These are phyloP conservation scores for Trametes cingulata DNA, from an alignment of 768 basidiomycete genomes.

Conservation along the genomic window DNA sequence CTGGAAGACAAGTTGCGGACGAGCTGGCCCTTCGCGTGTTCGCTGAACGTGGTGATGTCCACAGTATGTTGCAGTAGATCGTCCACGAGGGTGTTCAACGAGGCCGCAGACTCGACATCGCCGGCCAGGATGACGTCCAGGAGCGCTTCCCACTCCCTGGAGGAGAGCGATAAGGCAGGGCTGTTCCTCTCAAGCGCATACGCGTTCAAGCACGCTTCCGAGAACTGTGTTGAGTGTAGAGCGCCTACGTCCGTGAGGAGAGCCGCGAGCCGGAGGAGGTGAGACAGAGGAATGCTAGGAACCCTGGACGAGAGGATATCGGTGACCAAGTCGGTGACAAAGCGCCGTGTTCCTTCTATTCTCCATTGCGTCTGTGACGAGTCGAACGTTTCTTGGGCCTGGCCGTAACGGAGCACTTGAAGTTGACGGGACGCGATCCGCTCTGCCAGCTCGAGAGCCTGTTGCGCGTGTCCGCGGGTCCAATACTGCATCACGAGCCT, in stretches of 20 bases:
- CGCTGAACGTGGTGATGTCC: slow-evolving; percentile 21
- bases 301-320: background rate
- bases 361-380: slow-evolving; percentile 15
- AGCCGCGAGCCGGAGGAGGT: slow-evolving; percentile 15
- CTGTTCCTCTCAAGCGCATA: slow-evolving; percentile 44
- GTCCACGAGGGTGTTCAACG: slow-evolving; percentile 8
- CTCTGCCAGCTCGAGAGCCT: slow-evolving; percentile 31
- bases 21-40: slow-evolving; percentile 15
- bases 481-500: slow-evolving; percentile 26
- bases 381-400: slow-evolving; percentile 9
- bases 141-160: slow-evolving; percentile 49
- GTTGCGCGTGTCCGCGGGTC: slow-evolving; percentile 24
- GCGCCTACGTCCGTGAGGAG: slow-evolving; percentile 13
- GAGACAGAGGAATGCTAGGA: background rate
- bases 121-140: slow-evolving; percentile 36
- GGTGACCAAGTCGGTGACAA: slow-evolving; percentile 14
- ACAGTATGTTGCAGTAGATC: slow-evolving; percentile 20
- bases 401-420: slow-evolving; percentile 10
- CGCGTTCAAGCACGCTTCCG: slow-evolving; percentile 43
- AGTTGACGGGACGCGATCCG: slow-evolving; percentile 11
- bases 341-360: slow-evolving; percentile 20
- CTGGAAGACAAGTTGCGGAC: slow-evolving; percentile 13
- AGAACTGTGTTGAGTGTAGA: slow-evolving; percentile 35
- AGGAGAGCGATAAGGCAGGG: slow-evolving; percentile 34
- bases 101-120: slow-evolving; percentile 16